Evolutionary conservation across 1,139 yeast genomes (phyloP).

Genomic region (Kazachstania sp.): DNA sequence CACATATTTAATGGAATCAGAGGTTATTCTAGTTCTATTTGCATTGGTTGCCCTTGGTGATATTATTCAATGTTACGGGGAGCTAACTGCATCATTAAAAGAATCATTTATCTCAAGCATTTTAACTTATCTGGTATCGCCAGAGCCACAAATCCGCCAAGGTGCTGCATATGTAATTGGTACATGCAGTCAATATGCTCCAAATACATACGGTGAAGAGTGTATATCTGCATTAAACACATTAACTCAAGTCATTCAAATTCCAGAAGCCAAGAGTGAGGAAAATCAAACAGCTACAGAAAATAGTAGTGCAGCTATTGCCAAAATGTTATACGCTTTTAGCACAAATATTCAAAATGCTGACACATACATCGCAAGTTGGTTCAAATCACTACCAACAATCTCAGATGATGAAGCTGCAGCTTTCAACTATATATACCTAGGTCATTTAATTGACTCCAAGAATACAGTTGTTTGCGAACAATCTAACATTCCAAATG

Average conservation of each 20-base stretch:
- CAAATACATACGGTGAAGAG: conserved; percentile 52
- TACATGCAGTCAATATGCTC: conserved; percentile 74
- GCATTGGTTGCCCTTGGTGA: conserved; percentile 79
- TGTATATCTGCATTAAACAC: conserved; percentile 64
- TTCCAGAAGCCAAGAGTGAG: conserved; percentile 80
- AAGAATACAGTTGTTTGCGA: conserved; percentile 51
- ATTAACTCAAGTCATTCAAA: conserved; percentile 61
- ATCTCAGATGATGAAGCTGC: conserved; percentile 85
- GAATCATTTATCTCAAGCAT: conserved; percentile 56
- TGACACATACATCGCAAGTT: conserved; percentile 55
- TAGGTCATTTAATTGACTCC: conserved; percentile 63
- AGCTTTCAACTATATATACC: conserved; percentile 70
- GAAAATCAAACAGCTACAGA: conserved; percentile 85
- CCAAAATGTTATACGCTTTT: conserved; percentile 60
- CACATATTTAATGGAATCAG: conserved; percentile 53
- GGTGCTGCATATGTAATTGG: conserved; percentile 84
- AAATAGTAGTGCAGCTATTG: conserved; percentile 72
- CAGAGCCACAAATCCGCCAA: conserved; percentile 75
- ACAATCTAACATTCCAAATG: conserved; percentile 49
- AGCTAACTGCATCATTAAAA: conserved; percentile 53
- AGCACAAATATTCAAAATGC: conserved; percentile 52
- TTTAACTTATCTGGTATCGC: conserved; percentile 54
- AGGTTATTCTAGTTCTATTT: conserved; percentile 60
- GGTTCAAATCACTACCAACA: conserved; percentile 80
- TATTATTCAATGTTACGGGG: conserved; percentile 69